Percentiles rank a stretch among this genome's conserved stretches.
These are phyloP conservation scores for Moesziomyces aphidis DNA, from an alignment of 1,284 basidiomycete genomes.

Conservation along the genomic window DNA sequence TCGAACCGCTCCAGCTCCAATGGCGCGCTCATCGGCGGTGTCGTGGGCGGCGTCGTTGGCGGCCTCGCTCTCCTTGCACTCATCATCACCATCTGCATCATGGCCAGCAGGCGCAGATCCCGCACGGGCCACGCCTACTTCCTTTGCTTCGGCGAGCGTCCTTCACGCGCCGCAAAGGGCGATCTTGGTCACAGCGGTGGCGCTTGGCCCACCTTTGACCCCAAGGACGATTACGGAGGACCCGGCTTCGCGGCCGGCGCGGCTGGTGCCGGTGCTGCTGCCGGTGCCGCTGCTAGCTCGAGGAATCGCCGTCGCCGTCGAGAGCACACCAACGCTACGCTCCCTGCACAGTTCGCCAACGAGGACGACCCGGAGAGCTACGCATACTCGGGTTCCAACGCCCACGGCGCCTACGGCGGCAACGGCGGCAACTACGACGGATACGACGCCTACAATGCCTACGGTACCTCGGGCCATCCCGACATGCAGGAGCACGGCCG, in stretches of 20 bases:
- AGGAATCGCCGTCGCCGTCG: conserved; percentile 21
- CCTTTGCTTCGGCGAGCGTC: conserved; percentile 55
- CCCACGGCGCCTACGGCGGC: conserved; percentile 22
- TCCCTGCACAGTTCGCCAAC: conserved; percentile 47
- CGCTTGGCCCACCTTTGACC: conserved; percentile 57
- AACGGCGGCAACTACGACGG: conserved; percentile 22
- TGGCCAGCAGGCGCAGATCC: conserved; percentile 40
- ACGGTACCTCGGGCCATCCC: conserved; percentile 16
- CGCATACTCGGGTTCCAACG: conserved; percentile 22
- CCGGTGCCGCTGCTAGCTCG: conserved; percentile 25
- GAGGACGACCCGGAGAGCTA: conserved; percentile 46
- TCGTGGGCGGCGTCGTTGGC: conserved; percentile 60
- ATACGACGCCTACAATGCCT: conserved; percentile 31
- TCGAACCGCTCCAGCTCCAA: conserved; percentile 41
- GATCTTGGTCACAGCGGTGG: conserved; percentile 43
- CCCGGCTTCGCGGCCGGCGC: conserved; percentile 22
- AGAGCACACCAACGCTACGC: conserved; percentile 37
- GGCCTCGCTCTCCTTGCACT: conserved; percentile 49
- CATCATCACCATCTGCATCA: conserved; percentile 39
- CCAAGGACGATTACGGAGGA: conserved; percentile 31
- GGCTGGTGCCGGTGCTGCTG: conserved; percentile 24
- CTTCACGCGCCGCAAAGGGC: conserved; percentile 28
- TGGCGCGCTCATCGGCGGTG: conserved; percentile 56
- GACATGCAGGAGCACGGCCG: conserved; percentile 36
- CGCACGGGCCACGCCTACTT: conserved; percentile 57